Base-by-base conservation (phyloP, 2,329 filamentous ascomycete genomes). In the Pseudogymnoascus sp. region DNA sequence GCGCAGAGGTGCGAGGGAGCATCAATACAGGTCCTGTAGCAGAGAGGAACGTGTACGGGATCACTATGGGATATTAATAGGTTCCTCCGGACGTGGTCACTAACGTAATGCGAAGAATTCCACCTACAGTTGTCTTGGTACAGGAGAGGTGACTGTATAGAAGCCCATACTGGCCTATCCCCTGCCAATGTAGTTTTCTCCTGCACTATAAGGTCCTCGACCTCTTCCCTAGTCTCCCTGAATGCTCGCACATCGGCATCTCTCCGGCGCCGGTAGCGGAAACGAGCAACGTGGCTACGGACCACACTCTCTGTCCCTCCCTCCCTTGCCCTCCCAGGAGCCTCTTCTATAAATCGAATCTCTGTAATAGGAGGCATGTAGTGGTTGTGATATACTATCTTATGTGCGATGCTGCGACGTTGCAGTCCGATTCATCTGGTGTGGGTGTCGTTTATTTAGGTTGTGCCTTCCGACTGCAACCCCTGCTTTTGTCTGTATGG, bases 221-320 rank as follows among this genome's bases (percentile, higher is more conserved):
- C 45, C 23, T 52, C 45, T 16, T 52, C 45, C 45, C 26, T 52
- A 8, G 14, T 52, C 23, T 31, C 31, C 14, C 8, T 52, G 45
- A 52, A 52, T 12, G 45, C 45, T 52, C 26, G 45, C 45, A 52
- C 45, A 31, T 52, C 45, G 7, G 45, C 45, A 52, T 52, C 45
- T 52, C 45, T 31, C 45, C 26, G 45, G 8, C 45, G 45, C 23
- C 45, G 45, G 45, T 52, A 52, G 23, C 45, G 45, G 23, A 52
- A 8, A 31, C 45, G 45, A 52, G 45, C 45, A 52, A n/a, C 45
- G 45, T 52, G 45, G 45, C 45, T 52, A 31, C 45, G 45, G 45
- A 52, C 45, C 45, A 52, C 23, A 52, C 26, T 52, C 45, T 31
- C 45, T 11, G 45, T 52, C 26, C 45, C 45, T 52, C 26, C n/a